A percentile compares a stretch with the other conserved stretches of the same genome.
These are phyloP conservation scores for Soucietia sequanensis DNA, from an alignment of 805 yeast species.

Conservation along the genomic window DNA sequence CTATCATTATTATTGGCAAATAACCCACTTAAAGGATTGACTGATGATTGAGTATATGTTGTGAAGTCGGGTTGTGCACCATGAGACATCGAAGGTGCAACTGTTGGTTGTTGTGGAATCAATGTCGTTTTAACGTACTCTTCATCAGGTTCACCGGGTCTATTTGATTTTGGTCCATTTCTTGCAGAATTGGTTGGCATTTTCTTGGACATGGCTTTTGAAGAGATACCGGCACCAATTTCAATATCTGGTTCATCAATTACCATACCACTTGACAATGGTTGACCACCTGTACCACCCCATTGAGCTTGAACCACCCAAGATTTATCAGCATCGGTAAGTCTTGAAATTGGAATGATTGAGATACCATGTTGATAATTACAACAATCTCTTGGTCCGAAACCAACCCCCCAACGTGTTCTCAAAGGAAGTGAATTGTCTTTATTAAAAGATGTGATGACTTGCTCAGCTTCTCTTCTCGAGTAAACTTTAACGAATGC, in stretches of 20 bases:
- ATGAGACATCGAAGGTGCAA: slow-evolving; percentile 21
- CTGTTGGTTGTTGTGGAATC: slow-evolving; percentile 17
- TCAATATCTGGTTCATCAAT: slow-evolving; percentile 98
- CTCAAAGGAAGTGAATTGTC: slow-evolving; percentile 66
- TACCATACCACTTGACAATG: slow-evolving; percentile 72
- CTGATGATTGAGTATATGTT: slow-evolving; percentile 29
- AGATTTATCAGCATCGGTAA: slow-evolving; percentile 90
- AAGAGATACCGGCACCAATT: slow-evolving; percentile 89
- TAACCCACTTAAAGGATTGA: slow-evolving; percentile 51
- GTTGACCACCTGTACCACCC: slow-evolving; percentile 96
- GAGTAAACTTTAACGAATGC: slow-evolving; percentile 95
- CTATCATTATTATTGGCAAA: slow-evolving; percentile 27
- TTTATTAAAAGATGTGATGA: slow-evolving; percentile 68
- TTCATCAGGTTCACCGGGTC: slow-evolving; percentile 56
- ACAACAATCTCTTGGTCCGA: slow-evolving; percentile 98
- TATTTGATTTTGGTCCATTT: slow-evolving; percentile 81
- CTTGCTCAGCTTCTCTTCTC: slow-evolving; percentile 85
- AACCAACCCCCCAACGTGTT: slow-evolving; percentile 98
- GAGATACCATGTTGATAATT: slow-evolving; percentile 90
- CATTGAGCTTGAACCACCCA: slow-evolving; percentile 91
- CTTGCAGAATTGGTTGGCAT: slow-evolving; percentile 89
- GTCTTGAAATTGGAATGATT: slow-evolving; percentile 78
- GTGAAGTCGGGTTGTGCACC: slow-evolving; percentile 39
- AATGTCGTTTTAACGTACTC: slow-evolving; percentile 36
- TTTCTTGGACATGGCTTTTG: slow-evolving; percentile 85